Percentiles rank a stretch among this genome's conserved stretches.
Evolutionary conservation across 805 yeast genomes (phyloP).

Genomic region (Sugiyamaella qingdaonensis): DNA sequence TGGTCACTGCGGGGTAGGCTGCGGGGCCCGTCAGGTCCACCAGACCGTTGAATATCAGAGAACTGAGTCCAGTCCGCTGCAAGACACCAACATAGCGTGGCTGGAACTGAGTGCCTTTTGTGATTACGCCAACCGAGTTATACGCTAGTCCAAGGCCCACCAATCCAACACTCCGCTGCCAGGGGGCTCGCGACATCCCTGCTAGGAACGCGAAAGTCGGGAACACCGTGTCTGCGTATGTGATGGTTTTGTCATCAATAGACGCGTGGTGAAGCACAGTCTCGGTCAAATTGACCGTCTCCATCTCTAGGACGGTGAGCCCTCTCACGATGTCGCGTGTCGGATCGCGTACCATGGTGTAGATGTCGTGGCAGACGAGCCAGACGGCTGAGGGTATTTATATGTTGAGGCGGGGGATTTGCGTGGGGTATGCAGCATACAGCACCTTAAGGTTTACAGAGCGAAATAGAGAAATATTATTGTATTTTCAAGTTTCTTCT

Average conservation of each 20-base stretch:
- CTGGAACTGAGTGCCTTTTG: conserved; percentile 7
- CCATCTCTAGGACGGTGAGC: conserved; percentile 30
- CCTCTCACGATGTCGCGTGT: conserved; percentile 30
- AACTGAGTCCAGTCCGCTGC: conserved; percentile 29
- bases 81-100: conserved; percentile 29
- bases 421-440: too few species aligned
- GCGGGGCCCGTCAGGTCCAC: conserved; percentile 12
- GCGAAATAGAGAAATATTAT: too few species aligned
- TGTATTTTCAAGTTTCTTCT: too few species aligned
- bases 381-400: too few species aligned
- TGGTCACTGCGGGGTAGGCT: conserved; percentile 23
- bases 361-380: too few species aligned
- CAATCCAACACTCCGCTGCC: conserved; percentile 17
- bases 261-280: conserved; percentile 23
- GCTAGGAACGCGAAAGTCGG: conserved; percentile 30
- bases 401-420: too few species aligned
- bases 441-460: too few species aligned
- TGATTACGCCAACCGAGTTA: conserved; percentile 19
- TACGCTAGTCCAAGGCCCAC: conserved; percentile 31
- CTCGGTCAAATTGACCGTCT: conserved; percentile 21
- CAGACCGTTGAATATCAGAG: conserved; percentile 20
- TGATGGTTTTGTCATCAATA: conserved; percentile 21
- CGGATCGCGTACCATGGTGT: conserved; percentile 21
- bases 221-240: conserved; percentile 31
- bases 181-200: conserved; percentile 26